These are phyloP conservation scores for Conoideocrella luteorostrata DNA, from an alignment of 2,329 filamentous ascomycete species.

Conservation along the genomic window DNA sequence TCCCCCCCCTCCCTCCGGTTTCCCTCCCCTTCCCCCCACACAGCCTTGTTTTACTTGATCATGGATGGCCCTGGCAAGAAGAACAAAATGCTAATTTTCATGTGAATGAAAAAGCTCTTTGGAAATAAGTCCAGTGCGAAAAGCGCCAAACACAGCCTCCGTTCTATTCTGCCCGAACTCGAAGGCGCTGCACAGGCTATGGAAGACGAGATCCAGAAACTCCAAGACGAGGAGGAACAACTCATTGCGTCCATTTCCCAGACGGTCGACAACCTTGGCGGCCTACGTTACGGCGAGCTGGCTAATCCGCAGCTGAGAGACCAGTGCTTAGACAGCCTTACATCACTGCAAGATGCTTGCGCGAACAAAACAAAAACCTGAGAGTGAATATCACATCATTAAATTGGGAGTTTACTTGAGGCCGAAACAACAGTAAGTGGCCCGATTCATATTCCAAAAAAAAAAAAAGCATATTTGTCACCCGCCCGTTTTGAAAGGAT, in stretches of 20 bases:
- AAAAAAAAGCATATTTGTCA: not conserved
- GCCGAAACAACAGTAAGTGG: too few species aligned
- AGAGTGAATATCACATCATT: not conserved
- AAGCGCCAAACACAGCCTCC: slow-evolving; percentile 51
- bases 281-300: slow-evolving; percentile 74
- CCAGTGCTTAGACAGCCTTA: slow-evolving; percentile 63
- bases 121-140: slow-evolving; percentile 39
- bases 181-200: slow-evolving; percentile 59
- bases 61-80: too few species aligned
- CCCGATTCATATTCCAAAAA: not conserved
- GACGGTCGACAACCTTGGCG: slow-evolving; percentile 68
- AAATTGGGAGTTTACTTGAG: too few species aligned
- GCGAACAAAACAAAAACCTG: slow-evolving; percentile 32
- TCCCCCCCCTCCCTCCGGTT: too few species aligned
- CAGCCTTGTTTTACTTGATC: too few species aligned
- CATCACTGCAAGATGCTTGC: slow-evolving; percentile 51
- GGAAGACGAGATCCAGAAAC: slow-evolving; percentile 58
- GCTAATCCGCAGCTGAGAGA: slow-evolving; percentile 55
- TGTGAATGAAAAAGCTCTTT: slow-evolving; percentile 46
- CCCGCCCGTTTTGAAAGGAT: not conserved
- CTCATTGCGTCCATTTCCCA: slow-evolving; percentile 57
- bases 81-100: not conserved
- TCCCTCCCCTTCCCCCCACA: too few species aligned
- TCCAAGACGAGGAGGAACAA: slow-evolving; percentile 58
- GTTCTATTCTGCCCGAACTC: slow-evolving; percentile 62